Conservation (phyloP, 495 filamentous ascomycete species). For the Xylaria longipes region DNA sequence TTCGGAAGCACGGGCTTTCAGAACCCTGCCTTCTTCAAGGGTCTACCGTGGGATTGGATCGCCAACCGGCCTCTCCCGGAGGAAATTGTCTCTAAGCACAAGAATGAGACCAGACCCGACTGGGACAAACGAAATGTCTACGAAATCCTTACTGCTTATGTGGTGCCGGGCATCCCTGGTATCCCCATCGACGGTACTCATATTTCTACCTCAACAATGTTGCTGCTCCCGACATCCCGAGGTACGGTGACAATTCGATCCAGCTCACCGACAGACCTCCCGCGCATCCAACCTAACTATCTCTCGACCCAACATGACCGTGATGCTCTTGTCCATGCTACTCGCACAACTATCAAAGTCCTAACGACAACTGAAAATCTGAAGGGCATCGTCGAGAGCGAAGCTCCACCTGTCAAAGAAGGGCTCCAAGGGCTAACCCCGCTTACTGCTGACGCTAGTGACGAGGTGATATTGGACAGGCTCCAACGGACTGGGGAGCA, state of each 20-base stretch:
- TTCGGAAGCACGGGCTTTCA: conserved; percentile 40
- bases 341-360: conserved; percentile 14
- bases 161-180: conserved; percentile 25
- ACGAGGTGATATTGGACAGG: conserved; percentile 27
- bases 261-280: conserved; percentile 29
- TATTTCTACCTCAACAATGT: conserved; percentile 44
- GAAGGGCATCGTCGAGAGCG: conserved; percentile 27
- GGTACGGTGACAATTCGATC: conserved; percentile 44
- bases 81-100: conserved; percentile 30
- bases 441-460: conserved; percentile 26
- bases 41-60: conserved; percentile 45
- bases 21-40: conserved; percentile 41
- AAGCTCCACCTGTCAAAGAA: conserved; percentile 26
- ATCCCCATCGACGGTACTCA: conserved; percentile 48
- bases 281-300: conserved; percentile 22
- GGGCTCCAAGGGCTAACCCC: conserved; percentile 24
- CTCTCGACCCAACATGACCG: conserved; percentile 26
- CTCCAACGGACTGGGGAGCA: conserved; percentile 28
- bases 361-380: conserved; percentile 18
- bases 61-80: conserved; percentile 33
- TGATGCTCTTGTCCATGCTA: conserved; percentile 27
- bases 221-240: conserved; percentile 45
- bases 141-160: conserved; percentile 26
- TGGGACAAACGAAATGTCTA: conserved; percentile 27
- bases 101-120: conserved; percentile 33